Base-by-base conservation (phyloP, 305 asterid genomes). In the Fraxinus floribunda region DNA sequence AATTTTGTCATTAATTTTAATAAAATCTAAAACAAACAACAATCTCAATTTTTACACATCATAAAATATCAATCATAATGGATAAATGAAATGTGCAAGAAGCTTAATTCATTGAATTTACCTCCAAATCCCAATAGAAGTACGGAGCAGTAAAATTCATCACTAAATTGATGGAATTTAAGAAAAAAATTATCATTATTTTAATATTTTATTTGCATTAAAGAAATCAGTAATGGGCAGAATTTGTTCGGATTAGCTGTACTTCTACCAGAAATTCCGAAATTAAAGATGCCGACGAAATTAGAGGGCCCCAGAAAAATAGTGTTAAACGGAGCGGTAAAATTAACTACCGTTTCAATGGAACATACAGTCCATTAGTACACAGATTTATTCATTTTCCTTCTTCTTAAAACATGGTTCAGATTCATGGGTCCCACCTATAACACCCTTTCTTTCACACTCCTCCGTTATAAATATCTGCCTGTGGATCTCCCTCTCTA, bases 391-490 rank as follows among this genome's bases (percentile, higher is more conserved):
- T n/a, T 52, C 60, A 49, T 49, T 49, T 49, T 49, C 60, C 0
- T 49, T 49, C 30, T 26, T 26, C 30, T 49, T 49, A 6, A 6
- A 16, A 32, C 44, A 13, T 76, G 26, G 68, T 78, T 38, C 78
- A 44, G 78, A n/a, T 64, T 6, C 32, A 30, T 18, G 76, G 80
- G 82, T 34, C 76, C 83, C 73, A 29, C 72, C 62, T 20, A 44
- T 15, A 55, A 36, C 76, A 18, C 46, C 15, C 62, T 70, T 5
- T 34, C 49, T 36, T 68, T 76, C 73, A 41, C 79, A 36, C 75
- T 79, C 76, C 41, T 41, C 83, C 76, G 6, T 75, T 86, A 86
- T 88, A 88, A 86, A 77, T 72, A 79, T 3, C 0, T n/a, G 9
- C 52, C 32, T 35, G 1, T 79, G 5, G 80, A 83, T 78, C 81